Evolutionary conservation across 108 stramenopile species (phyloP).

Genomic region (Cyclostephanos invisitatus): DNA sequence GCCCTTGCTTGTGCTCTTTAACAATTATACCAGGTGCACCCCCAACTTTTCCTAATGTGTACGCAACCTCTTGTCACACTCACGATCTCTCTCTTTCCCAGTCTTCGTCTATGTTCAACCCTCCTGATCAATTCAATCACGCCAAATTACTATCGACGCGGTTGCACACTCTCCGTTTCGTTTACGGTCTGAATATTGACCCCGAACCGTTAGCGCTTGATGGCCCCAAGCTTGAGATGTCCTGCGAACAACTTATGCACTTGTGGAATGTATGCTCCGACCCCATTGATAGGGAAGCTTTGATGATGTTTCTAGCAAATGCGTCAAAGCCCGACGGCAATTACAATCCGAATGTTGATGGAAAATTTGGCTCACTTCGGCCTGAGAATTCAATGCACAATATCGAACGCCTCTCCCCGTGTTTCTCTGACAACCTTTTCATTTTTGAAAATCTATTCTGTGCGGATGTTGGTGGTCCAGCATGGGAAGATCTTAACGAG

Average conservation of each 20-base stretch:
- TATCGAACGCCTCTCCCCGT: conserved; percentile 54
- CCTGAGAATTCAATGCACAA: conserved; percentile 43
- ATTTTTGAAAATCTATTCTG: conserved; percentile 86
- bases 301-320: conserved; percentile 81
- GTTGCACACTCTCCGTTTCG: conserved; percentile 69
- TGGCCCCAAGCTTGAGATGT: conserved; percentile 49
- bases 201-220: not conserved
- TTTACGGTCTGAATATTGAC: conserved; percentile 61
- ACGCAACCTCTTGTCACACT: not conserved
- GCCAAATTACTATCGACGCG: conserved; percentile 57
- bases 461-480: conserved; percentile 46
- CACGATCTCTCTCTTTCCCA: conserved; percentile 5
- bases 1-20: conserved; percentile 5
- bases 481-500: conserved; percentile 63
- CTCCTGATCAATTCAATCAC: conserved; percentile 44
- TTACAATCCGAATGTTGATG: conserved; percentile 1
- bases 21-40: too few relatives aligned
- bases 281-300: conserved; percentile 71
- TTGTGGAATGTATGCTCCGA: conserved; percentile 74
- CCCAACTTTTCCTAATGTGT: not conserved
- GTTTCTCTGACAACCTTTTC: conserved; percentile 59
- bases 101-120: conserved; percentile 42
- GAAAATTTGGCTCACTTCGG: conserved; percentile 5
- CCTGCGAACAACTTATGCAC: conserved; percentile 53
- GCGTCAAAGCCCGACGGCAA: conserved; percentile 51